These are phyloP conservation scores for Cicer bijugum DNA, from an alignment of 306 rosid genomes.

Conservation along the genomic window DNA sequence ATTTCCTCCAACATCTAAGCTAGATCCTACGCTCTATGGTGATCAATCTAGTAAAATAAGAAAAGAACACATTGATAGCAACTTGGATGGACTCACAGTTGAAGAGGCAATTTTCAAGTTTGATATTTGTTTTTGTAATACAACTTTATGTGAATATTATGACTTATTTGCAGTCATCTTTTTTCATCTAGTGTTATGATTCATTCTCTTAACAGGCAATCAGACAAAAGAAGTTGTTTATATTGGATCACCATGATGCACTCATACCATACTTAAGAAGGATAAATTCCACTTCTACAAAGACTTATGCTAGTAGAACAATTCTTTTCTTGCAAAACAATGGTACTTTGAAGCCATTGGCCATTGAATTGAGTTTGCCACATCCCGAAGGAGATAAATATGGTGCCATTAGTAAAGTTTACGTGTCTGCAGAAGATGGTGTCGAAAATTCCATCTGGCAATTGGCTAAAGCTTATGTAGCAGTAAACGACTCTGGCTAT, in stretches of 20 bases:
- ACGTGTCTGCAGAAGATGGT: constrained; percentile 60
- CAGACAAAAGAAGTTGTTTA: constrained; percentile 55
- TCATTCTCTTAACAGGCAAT: constrained; percentile 58
- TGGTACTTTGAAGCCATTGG: constrained; percentile 80
- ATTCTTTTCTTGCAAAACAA: constrained; percentile 65
- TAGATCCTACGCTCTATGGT: constrained; percentile 59
- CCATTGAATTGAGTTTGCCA: constrained; percentile 80
- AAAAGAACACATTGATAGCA: constrained; percentile 55
- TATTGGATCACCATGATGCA: constrained; percentile 79
- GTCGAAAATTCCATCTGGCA: constrained; percentile 70
- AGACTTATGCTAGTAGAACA: constrained; percentile 74
- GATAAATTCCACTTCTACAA: constrained; percentile 65
- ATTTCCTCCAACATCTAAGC: constrained; percentile 78
- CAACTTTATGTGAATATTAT: constrained; percentile 6
- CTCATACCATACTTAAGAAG: constrained; percentile 68
- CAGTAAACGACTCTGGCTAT: constrained; percentile 67
- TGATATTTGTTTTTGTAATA: not conserved
- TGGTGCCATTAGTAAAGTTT: constrained; percentile 67
- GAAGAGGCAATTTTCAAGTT: constrained; percentile 56
- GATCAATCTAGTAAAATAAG: constrained; percentile 69
- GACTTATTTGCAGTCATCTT: constrained; percentile 5
- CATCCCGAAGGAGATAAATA: constrained; percentile 56
- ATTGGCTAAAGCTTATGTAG: constrained; percentile 81
- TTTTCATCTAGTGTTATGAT: constrained; percentile 4
- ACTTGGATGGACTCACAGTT: constrained; percentile 62